A percentile compares a stretch with the other conserved stretches of the same genome.
Conservation (phyloP, 225 moss, liverwort and hornwort species). For the Pseudisothecium myosuroides region DNA sequence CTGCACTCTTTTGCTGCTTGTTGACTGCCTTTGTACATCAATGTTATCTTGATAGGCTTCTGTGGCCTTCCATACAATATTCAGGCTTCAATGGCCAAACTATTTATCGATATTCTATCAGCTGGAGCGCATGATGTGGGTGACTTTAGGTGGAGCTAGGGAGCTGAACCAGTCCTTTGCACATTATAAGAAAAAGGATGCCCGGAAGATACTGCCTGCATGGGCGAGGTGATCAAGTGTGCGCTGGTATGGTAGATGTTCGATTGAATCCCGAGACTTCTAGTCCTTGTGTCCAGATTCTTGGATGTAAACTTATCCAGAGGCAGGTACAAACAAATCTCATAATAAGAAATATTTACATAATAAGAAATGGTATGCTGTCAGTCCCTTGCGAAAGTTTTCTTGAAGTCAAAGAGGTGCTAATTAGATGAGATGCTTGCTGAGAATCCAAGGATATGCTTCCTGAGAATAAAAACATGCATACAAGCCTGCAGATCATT, state of each 20-base stretch:
- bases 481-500: background rate
- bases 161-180: slow-evolving; percentile 11
- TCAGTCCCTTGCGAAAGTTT: background rate
- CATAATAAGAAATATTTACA: too few species aligned
- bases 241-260: background rate
- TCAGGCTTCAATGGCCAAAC: background rate
- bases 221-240: slow-evolving; percentile 1
- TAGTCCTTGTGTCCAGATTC: background rate
- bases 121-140: background rate
- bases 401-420: background rate
- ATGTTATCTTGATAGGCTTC: background rate
- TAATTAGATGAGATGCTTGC: background rate
- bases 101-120: background rate
- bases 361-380: background rate
- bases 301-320: slow-evolving; percentile 1
- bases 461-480: background rate
- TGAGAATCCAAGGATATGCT: background rate
- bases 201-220: background rate
- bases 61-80: background rate
- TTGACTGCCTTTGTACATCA: background rate
- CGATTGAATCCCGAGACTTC: background rate
- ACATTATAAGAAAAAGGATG: background rate
- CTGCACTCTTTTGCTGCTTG: background rate
- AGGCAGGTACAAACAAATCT: background rate
- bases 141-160: background rate